Base-by-base conservation (phyloP, 768 basidiomycete species). In the Mycena vitilis region DNA sequence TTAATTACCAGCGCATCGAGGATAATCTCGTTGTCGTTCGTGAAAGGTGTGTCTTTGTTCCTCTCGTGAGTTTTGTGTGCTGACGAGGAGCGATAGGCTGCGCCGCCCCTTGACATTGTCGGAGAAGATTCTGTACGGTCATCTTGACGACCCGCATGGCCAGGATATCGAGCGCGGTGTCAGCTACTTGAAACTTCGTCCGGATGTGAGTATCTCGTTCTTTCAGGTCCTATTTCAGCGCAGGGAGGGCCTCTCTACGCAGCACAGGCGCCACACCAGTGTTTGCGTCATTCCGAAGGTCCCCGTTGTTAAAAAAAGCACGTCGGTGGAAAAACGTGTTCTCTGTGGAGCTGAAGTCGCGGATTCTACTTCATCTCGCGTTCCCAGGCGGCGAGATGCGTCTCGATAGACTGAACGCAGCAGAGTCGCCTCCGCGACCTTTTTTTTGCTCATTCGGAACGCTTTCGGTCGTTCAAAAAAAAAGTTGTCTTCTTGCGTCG, bases 1-100 rank as follows among this genome's bases (percentile, higher is more conserved):
- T 96, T 81, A 96, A 96, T 88, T 95, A 96, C 81, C 95, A 96
- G 82, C 92, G 96, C 66, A 98, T 99, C 78, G 96, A 99, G 84
- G 96, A 98, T 81, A 98, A 96, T 86, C 92, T 99, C 70, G 90
- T 87, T 72, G 79, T 97, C 77, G 89, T 98, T 65, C 91, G 95
- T 73, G 84, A 90, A 60, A 89, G 96, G 96, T 40, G 10, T 40
- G 40, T 96, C 49, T n/a, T 25, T 61, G 42, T 16, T 54, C 52
- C 58, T 20, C 22, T 23, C 15, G 30, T n/a, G 47, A 52, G 18
- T 66, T 23, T 22, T 20, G 45, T 60, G 69, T 75, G 58, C 34
- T 67, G 36, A 68, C 51, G 2, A 15, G 4, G 30, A 66, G 37
- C 48, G 12, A 16, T 66, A 97, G 96, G 78, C 84, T 98, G 74